phyloP scores from a whole-genome alignment of 192 early-diverging fungal genomes.

The Coemansia sp. region DNA sequence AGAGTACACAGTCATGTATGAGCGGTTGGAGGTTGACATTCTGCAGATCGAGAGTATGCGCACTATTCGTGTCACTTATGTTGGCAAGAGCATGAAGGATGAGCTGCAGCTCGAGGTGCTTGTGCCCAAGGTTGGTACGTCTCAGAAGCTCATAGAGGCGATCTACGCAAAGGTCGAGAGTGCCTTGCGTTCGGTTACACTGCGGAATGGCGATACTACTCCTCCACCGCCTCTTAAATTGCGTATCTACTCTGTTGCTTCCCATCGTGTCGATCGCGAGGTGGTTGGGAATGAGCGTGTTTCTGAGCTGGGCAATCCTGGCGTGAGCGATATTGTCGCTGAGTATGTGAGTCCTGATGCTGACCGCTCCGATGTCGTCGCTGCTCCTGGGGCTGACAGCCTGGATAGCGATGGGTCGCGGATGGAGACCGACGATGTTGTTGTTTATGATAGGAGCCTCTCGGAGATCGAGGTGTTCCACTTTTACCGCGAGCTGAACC shows the following conservation, averaged over 20 bases:
- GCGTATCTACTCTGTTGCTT: slow-evolving; percentile 59
- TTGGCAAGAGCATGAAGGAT: slow-evolving; percentile 68
- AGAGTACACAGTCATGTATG: slow-evolving; percentile 68
- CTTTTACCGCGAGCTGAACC: slow-evolving; percentile 66
- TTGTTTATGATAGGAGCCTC: slow-evolving; percentile 16
- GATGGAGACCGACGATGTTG: slow-evolving; percentile 52
- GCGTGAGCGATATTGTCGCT: slow-evolving; percentile 32
- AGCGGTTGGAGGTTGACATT: slow-evolving; percentile 78
- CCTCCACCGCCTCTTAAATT: slow-evolving; percentile 51
- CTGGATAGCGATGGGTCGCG: neutral
- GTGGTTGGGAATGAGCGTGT: slow-evolving; percentile 53
- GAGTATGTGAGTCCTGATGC: slow-evolving; percentile 6
- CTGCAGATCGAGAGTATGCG: slow-evolving; percentile 81
- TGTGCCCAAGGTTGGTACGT: slow-evolving; percentile 59
- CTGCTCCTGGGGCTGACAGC: neutral
- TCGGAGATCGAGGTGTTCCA: slow-evolving; percentile 70
- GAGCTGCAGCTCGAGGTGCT: slow-evolving; percentile 67
- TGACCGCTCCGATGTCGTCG: neutral
- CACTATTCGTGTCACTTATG: slow-evolving; percentile 63
- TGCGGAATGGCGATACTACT: slow-evolving; percentile 12
- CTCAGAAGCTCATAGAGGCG: slow-evolving; percentile 54
- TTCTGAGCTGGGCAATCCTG: slow-evolving; percentile 37
- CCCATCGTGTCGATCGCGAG: slow-evolving; percentile 53
- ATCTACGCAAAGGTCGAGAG: slow-evolving; percentile 55
- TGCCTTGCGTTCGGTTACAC: slow-evolving; percentile 6